phyloP scores from a whole-genome alignment of 768 basidiomycete genomes.

The Hypsizygus marmoreus region DNA sequence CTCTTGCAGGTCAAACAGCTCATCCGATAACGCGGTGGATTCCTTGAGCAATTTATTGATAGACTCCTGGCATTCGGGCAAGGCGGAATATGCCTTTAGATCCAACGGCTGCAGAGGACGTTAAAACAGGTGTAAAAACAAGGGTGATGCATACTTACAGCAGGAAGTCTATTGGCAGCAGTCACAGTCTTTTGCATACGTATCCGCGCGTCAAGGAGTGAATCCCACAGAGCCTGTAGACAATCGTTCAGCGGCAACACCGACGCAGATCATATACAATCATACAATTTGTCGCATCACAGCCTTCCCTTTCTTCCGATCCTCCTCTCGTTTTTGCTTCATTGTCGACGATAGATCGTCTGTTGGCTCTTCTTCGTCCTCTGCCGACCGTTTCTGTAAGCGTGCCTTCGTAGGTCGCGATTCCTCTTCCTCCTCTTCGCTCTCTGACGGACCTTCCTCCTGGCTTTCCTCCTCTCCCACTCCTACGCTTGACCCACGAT shows the following conservation, averaged over 20 bases:
- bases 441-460: not conserved
- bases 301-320: conserved; percentile 80
- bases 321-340: conserved; percentile 63
- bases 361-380: conserved; percentile 11
- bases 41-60: conserved; percentile 60
- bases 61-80: conserved; percentile 43
- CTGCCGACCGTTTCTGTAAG: too few species aligned
- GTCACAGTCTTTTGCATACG: conserved; percentile 80
- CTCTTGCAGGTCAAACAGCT: conserved; percentile 69
- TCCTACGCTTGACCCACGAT: conserved; percentile 12
- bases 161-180: conserved; percentile 66
- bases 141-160: conserved; percentile 39
- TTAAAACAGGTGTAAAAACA: not conserved
- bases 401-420: too few species aligned
- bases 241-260: conserved; percentile 5
- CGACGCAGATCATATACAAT: conserved; percentile 8
- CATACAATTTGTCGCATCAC: conserved; percentile 83
- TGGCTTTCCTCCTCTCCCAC: not conserved
- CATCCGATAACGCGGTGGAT: conserved; percentile 60
- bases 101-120: conserved; percentile 30
- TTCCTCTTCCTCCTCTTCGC: conserved; percentile 10
- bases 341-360: conserved; percentile 56
- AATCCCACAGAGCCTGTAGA: conserved; percentile 79
- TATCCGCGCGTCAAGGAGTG: conserved; percentile 88
- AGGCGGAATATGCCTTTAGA: conserved; percentile 37